Conservation (phyloP, 768 basidiomycete genomes). For the Leccinum variicolor region DNA sequence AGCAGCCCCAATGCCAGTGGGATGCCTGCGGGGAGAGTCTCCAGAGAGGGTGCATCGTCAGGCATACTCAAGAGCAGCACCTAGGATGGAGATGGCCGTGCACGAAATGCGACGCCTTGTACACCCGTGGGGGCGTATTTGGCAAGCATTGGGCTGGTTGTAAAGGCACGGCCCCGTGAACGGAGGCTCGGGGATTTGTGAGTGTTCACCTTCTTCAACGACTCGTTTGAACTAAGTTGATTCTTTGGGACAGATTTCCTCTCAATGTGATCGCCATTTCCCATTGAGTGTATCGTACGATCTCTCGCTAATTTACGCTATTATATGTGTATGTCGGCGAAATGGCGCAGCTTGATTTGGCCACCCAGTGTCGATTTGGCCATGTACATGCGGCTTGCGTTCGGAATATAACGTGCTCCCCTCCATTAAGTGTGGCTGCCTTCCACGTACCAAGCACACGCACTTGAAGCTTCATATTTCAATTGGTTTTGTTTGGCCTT, state of each 20-base stretch:
- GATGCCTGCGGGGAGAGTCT: slow-evolving; percentile 10
- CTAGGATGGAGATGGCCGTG: slow-evolving; percentile 23
- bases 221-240: background rate
- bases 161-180: too few species aligned
- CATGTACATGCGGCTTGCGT: background rate
- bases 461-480: background rate
- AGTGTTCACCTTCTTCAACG: background rate
- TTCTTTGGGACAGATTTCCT: background rate
- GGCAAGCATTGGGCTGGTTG: too few species aligned
- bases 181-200: slow-evolving; percentile 1
- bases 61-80: slow-evolving; percentile 25
- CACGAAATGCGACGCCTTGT: slow-evolving; percentile 4
- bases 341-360: background rate
- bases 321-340: background rate
- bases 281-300: too few species aligned
- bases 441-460: background rate
- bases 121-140: too few species aligned
- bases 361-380: too few species aligned
- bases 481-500: background rate
- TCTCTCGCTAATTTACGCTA: background rate
- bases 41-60: slow-evolving; percentile 8
- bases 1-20: slow-evolving; percentile 23
- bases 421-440: background rate
- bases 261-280: background rate
- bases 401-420: background rate